Conservation (phyloP, 352 stramenopile species). For the Phytophthora constricta region DNA sequence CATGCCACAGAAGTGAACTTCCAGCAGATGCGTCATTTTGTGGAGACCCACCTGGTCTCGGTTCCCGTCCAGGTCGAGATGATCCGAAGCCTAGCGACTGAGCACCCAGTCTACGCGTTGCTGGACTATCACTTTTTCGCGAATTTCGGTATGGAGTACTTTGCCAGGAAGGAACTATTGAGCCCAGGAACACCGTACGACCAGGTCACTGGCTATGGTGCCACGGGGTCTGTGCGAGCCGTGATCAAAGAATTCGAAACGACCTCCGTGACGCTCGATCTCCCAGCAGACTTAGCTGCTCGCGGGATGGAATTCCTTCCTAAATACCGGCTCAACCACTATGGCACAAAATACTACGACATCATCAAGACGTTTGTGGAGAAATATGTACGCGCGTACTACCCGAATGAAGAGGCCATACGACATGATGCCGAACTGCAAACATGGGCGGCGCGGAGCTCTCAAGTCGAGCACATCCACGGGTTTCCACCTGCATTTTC, state of each 20-base stretch:
- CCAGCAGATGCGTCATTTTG: conserved; percentile 36
- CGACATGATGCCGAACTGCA: conserved; percentile 49
- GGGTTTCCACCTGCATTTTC: conserved; percentile 39
- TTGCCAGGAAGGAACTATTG: conserved; percentile 35
- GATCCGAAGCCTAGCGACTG: conserved; percentile 34
- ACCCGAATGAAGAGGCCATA: conserved; percentile 29
- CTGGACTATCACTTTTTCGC: conserved; percentile 46
- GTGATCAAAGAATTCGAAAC: conserved; percentile 33
- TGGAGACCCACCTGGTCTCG: conserved; percentile 32
- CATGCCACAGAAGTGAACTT: conserved; percentile 29
- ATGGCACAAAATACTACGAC: conserved; percentile 37
- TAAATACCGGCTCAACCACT: conserved; percentile 33
- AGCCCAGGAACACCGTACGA: conserved; percentile 38
- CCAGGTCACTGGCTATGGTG: conserved; percentile 42
- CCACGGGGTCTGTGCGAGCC: conserved; percentile 38
- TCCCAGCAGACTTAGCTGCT: conserved; percentile 27
- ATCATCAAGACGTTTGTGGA: conserved; percentile 47
- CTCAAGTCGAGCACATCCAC: conserved; percentile 35
- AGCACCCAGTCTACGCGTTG: conserved; percentile 49
- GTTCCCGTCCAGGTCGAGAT: conserved; percentile 52
- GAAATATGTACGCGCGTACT: conserved; percentile 49
- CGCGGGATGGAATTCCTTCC: conserved; percentile 30
- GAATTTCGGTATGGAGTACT: conserved; percentile 49
- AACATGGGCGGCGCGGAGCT: conserved; percentile 40
- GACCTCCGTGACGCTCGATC: conserved; percentile 27